Percentiles rank a stretch among this genome's conserved stretches.
Evolutionary conservation across 352 stramenopile genomes (phyloP).

Genomic region (Globisporangium solare): DNA sequence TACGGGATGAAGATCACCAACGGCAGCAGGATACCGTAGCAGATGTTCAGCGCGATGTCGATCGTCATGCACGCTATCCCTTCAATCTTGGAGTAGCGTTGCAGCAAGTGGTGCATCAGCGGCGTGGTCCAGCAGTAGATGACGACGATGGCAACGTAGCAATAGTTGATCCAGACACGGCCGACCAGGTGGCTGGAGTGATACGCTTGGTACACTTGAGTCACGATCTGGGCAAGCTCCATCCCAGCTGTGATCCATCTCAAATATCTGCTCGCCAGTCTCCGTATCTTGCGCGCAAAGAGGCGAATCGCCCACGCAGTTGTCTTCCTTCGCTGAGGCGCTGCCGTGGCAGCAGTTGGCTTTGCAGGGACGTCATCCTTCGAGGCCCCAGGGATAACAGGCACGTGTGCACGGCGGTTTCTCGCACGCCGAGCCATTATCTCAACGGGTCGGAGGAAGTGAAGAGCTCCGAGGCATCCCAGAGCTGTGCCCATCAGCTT

Average conservation of each 20-base stretch:
- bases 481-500: neutral
- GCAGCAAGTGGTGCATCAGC: slow-evolving; percentile 11
- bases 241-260: slow-evolving; percentile 11
- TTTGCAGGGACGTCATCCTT: too few species aligned
- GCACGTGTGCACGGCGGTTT: too few species aligned
- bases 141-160: slow-evolving; percentile 2
- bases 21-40: slow-evolving; percentile 14
- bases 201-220: slow-evolving; percentile 14
- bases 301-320: too few species aligned
- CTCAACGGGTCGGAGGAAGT: slow-evolving; percentile 1
- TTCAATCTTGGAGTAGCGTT: slow-evolving; percentile 1
- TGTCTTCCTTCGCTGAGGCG: too few species aligned
- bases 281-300: too few species aligned
- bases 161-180: slow-evolving; percentile 4
- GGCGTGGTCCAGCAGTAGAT: slow-evolving; percentile 9
- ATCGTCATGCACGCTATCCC: slow-evolving; percentile 14
- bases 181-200: slow-evolving; percentile 11
- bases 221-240: slow-evolving; percentile 14
- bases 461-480: neutral
- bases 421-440: too few species aligned
- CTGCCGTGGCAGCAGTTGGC: too few species aligned
- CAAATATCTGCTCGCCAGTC: slow-evolving; percentile 3
- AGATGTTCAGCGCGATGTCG: slow-evolving; percentile 17
- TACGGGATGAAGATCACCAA: slow-evolving; percentile 24
- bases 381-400: too few species aligned